phyloP scores from a whole-genome alignment of 768 basidiomycete genomes.

The Kwoniella dejecticola region DNA sequence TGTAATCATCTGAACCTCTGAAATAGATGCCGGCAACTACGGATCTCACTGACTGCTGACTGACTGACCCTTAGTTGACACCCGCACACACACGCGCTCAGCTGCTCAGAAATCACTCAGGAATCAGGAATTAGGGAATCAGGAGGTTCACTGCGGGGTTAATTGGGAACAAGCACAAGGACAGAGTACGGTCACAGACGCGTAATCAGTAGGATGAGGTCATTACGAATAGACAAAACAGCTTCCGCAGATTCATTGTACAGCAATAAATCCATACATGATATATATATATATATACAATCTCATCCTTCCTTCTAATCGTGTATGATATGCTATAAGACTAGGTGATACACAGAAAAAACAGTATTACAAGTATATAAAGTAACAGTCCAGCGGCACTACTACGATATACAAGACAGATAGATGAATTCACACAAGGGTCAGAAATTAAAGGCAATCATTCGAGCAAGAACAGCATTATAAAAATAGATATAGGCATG shows the following conservation, averaged over 20 bases:
- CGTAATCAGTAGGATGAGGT: not conserved
- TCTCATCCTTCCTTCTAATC: not conserved
- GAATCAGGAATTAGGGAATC: too few species aligned
- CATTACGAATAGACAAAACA: not conserved
- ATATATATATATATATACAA: not conserved
- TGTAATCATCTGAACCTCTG: too few species aligned
- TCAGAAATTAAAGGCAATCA: not conserved
- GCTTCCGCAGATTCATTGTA: not conserved
- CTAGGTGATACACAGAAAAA: constrained; percentile 1
- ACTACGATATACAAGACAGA: not conserved
- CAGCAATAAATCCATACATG: not conserved
- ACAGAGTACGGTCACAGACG: too few species aligned
- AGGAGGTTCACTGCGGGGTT: too few species aligned
- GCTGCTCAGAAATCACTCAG: too few species aligned
- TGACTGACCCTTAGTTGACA: too few species aligned
- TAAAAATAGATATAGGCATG: too few species aligned
- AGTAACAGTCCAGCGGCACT: too few species aligned
- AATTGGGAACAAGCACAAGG: too few species aligned
- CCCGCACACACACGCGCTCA: not conserved
- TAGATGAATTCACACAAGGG: not conserved
- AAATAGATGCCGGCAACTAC: not conserved
- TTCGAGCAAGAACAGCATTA: not conserved
- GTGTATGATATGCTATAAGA: not conserved
- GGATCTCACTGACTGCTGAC: not conserved
- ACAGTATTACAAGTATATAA: not conserved